Evolutionary conservation across 2,329 filamentous ascomycete genomes (phyloP), one percentile per base, ranked within the genome.

Genomic region (Trichoderma atroviride): DNA sequence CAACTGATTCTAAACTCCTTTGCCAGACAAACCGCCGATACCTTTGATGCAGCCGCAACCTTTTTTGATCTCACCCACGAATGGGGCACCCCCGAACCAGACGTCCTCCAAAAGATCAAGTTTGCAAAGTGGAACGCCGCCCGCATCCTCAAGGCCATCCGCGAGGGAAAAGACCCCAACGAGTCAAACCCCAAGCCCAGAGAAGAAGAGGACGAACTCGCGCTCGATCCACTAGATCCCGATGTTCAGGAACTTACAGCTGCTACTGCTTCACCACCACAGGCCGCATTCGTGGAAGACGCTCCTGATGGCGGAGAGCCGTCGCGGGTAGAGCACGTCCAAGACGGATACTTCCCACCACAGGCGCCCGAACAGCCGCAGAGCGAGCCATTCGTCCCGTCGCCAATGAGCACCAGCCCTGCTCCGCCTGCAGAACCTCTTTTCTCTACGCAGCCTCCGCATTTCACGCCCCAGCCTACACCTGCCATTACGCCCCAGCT

Each of bases 71-170:
- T 98, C 5, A 87, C 93, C 68, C 90, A 90, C 72, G 91, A 97
- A 75, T 99, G 95, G 94, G 91, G 89, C 6, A 81, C 87, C 0
- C 82, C 90, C 13, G 92, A 97, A 40, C 81, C 87, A 0, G 94
- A 98, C 76, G 88, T 90, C 24, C 85, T 89, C 50, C 88, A 93
- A 67, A 98, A 97, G 84, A 93, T 95, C 81, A 97, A 96, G 79
- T 99, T 93, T 78, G 94, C 95, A 53, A 99, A 98, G 80, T 99
- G 93, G 86, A 96, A 98, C 79, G 94, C 95, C 2, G 83, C 95
- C 43, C 89, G 96, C 69, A 99, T 99, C 76, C 85, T 92, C 19
- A 97, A 93, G 80, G 96, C 96, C 13, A 87, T 97, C 75, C 96
- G 94, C 76, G 92, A 94, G 52, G 94, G 94, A 66, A 91, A 92